Evolutionary conservation across 495 filamentous ascomycete species (phyloP).

Genomic region (Aspergillus leporis): DNA sequence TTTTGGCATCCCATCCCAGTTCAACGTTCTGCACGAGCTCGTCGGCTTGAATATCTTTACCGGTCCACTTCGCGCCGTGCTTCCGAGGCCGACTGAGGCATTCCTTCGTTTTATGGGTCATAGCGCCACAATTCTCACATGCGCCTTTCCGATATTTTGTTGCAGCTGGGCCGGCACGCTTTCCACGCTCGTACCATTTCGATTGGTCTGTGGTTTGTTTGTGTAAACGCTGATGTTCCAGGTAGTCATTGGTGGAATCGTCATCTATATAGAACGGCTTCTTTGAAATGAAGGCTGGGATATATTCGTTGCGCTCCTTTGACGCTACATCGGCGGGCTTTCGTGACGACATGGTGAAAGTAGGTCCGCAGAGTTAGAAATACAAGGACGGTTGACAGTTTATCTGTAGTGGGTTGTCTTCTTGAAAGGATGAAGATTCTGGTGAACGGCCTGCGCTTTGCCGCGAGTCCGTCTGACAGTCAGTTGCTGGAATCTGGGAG

Average conservation of each 20-base stretch:
- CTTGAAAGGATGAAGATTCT: neutral
- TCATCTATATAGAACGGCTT: conserved; percentile 95
- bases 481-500: conserved; percentile 4
- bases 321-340: conserved; percentile 52
- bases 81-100: conserved; percentile 89
- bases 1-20: conserved; percentile 96
- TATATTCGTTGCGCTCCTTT: conserved; percentile 96
- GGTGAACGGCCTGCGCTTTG: neutral
- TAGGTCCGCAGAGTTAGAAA: neutral
- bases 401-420: conserved; percentile 4
- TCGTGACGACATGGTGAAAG: conserved; percentile 46
- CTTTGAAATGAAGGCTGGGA: conserved; percentile 95
- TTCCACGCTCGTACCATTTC: conserved; percentile 89
- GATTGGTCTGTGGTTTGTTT: conserved; percentile 62
- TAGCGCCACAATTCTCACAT: conserved; percentile 96
- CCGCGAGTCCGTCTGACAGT: neutral
- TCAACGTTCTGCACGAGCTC: conserved; percentile 82
- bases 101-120: conserved; percentile 94
- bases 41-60: conserved; percentile 89
- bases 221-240: conserved; percentile 93
- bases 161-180: conserved; percentile 74
- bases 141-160: conserved; percentile 98
- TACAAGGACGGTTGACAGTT: neutral
- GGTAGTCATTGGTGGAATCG: conserved; percentile 80
- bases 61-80: conserved; percentile 88